Conservation (phyloP, 2,329 filamentous ascomycete genomes). For the Myriosclerotinia curreyana region DNA sequence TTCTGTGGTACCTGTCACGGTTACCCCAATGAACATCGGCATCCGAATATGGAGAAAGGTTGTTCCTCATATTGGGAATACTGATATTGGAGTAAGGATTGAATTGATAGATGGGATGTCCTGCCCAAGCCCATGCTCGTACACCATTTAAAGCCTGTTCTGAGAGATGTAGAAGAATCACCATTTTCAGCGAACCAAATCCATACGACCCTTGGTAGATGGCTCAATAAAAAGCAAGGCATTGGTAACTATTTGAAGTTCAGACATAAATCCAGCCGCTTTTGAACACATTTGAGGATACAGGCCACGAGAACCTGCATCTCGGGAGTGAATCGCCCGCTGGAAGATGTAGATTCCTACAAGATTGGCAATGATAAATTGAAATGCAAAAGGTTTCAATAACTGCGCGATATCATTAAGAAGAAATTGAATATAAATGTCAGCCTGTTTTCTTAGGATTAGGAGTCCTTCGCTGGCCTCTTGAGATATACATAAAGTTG, state of each 20-base stretch:
- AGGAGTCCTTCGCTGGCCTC: too few species aligned
- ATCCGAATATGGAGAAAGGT: too few species aligned
- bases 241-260: neutral
- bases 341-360: neutral
- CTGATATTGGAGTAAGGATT: neutral
- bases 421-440: too few species aligned
- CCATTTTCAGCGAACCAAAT: neutral
- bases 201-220: neutral
- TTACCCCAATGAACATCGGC: too few species aligned
- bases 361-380: neutral
- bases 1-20: too few species aligned
- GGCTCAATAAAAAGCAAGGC: neutral
- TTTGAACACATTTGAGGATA: neutral
- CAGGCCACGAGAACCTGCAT: neutral
- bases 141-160: neutral
- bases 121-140: too few species aligned
- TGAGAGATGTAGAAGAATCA: neutral
- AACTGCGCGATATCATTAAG: too few species aligned
- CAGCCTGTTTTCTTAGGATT: too few species aligned
- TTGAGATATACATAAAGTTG: too few species aligned
- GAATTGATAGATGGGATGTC: too few species aligned
- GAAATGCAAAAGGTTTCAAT: neutral
- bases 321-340: neutral
- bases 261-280: neutral
- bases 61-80: too few species aligned